These are phyloP conservation scores for Colletotrichum navitas DNA, from an alignment of 2,329 filamentous ascomycete genomes.

Conservation along the genomic window DNA sequence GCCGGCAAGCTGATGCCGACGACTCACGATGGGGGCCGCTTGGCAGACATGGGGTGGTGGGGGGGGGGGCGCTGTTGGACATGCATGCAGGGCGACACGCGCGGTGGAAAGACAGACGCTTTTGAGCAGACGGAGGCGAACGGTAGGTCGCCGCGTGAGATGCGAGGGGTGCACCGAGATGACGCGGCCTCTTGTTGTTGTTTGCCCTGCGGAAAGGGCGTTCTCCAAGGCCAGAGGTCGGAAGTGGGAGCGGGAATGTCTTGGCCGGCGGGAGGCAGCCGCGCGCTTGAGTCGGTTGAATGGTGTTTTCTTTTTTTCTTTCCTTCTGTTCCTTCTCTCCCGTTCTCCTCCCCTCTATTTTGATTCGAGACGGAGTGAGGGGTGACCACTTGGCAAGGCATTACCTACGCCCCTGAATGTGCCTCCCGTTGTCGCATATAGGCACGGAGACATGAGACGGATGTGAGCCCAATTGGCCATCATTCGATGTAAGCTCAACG, in stretches of 20 bases:
- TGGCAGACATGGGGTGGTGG: slow-evolving; percentile 26
- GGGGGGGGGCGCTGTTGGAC: background rate
- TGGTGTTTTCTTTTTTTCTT: background rate
- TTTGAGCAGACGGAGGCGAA: slow-evolving; percentile 2
- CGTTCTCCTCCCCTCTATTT: background rate
- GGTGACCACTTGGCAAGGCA: background rate
- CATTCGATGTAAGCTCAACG: background rate
- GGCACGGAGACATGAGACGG: background rate
- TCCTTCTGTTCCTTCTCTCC: no score
- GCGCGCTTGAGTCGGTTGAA: slow-evolving; percentile 31
- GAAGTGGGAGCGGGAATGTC: slow-evolving; percentile 1
- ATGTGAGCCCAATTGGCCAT: background rate
- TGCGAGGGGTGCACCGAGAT: slow-evolving; percentile 13
- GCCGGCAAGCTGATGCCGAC: slow-evolving; percentile 40
- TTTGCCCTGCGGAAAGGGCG: background rate
- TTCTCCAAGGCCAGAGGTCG: background rate
- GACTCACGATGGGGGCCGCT: slow-evolving; percentile 32
- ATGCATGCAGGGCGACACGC: slow-evolving; percentile 26
- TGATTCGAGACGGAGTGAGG: background rate
- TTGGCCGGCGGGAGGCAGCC: slow-evolving; percentile 26
- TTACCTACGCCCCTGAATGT: background rate
- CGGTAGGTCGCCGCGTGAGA: background rate
- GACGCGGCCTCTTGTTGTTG: slow-evolving; percentile 23
- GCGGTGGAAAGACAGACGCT: slow-evolving; percentile 19
- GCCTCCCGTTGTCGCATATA: background rate